Evolutionary conservation across 805 yeast species (phyloP).

Genomic region (Cyberlindnera veronae): DNA sequence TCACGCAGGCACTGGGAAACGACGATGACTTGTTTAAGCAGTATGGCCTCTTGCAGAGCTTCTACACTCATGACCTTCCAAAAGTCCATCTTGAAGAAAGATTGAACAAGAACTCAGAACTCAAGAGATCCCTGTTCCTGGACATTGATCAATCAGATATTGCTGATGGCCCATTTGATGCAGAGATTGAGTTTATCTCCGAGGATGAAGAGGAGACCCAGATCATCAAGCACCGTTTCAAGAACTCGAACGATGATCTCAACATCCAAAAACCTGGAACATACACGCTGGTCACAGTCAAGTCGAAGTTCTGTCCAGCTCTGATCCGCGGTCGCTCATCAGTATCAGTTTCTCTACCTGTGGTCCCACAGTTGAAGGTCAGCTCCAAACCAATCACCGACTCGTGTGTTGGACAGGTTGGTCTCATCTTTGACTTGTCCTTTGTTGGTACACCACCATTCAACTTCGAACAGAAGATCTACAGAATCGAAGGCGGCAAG

Average conservation of each 20-base stretch:
- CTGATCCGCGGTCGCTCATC: constrained; percentile 52
- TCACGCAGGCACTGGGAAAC: constrained; percentile 27
- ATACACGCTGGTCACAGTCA: constrained; percentile 52
- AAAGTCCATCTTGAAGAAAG: constrained; percentile 44
- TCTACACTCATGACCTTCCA: constrained; percentile 55
- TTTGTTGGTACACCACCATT: constrained; percentile 83
- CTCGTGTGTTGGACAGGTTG: constrained; percentile 89
- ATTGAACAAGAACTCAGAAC: constrained; percentile 33
- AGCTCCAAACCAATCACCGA: constrained; percentile 58
- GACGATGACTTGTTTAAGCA: constrained; percentile 29
- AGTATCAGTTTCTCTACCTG: constrained; percentile 54
- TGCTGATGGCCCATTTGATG: constrained; percentile 33
- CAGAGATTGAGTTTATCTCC: constrained; percentile 29
- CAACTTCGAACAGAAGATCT: constrained; percentile 58
- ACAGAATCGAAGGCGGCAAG: constrained; percentile 41
- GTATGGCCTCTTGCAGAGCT: constrained; percentile 39
- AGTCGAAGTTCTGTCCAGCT: constrained; percentile 66
- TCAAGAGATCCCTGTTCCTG: constrained; percentile 35
- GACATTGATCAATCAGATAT: constrained; percentile 30
- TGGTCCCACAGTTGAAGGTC: constrained; percentile 46
- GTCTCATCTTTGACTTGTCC: constrained; percentile 67
- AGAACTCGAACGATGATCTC: constrained; percentile 31
- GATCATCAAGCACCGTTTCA: constrained; percentile 25
- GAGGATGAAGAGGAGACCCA: constrained; percentile 27
- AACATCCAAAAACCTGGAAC: constrained; percentile 58